phyloP scores from a whole-genome alignment of 306 rosid genomes.

The Alnus rubra region DNA sequence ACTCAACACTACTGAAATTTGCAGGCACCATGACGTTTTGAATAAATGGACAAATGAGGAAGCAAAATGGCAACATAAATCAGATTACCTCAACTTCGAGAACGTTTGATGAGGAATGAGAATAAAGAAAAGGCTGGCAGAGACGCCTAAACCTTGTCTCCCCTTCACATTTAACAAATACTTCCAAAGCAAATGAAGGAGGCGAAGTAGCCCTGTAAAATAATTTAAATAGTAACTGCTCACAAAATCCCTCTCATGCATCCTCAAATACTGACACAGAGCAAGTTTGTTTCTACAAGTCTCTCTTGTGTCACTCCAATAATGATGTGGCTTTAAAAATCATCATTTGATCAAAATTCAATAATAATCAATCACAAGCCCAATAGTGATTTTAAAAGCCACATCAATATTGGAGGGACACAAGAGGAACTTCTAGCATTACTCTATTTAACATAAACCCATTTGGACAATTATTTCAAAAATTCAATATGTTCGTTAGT shows the following conservation, averaged over 20 bases:
- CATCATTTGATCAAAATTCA: no score
- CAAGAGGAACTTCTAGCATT: no score
- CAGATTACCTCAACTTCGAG: conserved; percentile 93
- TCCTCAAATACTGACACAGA: neutral
- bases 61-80: conserved; percentile 22
- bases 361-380: no score
- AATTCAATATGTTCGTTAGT: neutral
- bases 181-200: conserved; percentile 96
- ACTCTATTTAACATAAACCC: neutral
- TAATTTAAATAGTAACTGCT: conserved; percentile 17
- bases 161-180: conserved; percentile 96
- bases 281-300: neutral
- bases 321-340: no score
- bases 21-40: neutral
- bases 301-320: no score
- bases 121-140: conserved; percentile 95
- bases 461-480: neutral
- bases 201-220: conserved; percentile 86
- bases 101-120: conserved; percentile 94
- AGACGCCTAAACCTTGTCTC: conserved; percentile 98
- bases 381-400: no score
- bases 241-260: conserved; percentile 22
- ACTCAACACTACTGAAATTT: conserved; percentile 10
- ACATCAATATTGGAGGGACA: no score
- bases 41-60: conserved; percentile 19